phyloP scores from a whole-genome alignment of 805 yeast genomes.

The Ogataea allantospora region DNA sequence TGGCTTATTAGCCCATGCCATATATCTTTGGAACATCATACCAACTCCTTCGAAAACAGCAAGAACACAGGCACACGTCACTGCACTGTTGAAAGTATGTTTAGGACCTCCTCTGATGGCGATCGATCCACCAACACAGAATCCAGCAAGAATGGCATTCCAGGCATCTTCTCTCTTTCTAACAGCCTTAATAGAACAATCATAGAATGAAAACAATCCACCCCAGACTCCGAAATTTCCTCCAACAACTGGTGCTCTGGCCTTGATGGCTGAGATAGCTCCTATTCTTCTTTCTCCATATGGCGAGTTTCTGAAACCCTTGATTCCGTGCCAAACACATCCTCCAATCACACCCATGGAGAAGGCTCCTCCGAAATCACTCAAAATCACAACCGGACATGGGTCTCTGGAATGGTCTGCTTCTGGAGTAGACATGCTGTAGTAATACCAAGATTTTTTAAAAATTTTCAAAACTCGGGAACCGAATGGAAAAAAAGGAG shows the following conservation, averaged over 20 bases:
- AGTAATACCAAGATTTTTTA: constrained; percentile 1
- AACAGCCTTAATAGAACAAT: constrained; percentile 91
- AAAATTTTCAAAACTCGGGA: constrained; percentile 7
- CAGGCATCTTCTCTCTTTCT: constrained; percentile 98
- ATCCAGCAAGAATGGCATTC: constrained; percentile 97
- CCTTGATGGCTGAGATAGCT: constrained; percentile 83
- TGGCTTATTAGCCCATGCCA: constrained; percentile 81
- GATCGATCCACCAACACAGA: constrained; percentile 95
- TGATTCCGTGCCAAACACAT: constrained; percentile 97
- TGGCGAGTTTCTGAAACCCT: constrained; percentile 98
- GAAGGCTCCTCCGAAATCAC: constrained; percentile 98
- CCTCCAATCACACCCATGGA: constrained; percentile 99
- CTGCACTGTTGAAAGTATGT: constrained; percentile 94
- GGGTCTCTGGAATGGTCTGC: constrained; percentile 99
- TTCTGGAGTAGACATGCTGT: constrained; percentile 53
- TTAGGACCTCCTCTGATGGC: constrained; percentile 99
- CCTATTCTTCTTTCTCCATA: constrained; percentile 93
- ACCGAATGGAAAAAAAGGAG: not conserved
- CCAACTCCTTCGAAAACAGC: constrained; percentile 99
- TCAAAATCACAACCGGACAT: constrained; percentile 93
- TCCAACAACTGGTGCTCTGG: constrained; percentile 97
- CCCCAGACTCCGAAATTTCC: constrained; percentile 99
- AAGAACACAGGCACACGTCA: constrained; percentile 93
- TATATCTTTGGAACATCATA: constrained; percentile 86
- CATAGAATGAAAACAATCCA: constrained; percentile 93